phyloP scores from a whole-genome alignment of 768 basidiomycete genomes.

The Phylloporus arenicola region DNA sequence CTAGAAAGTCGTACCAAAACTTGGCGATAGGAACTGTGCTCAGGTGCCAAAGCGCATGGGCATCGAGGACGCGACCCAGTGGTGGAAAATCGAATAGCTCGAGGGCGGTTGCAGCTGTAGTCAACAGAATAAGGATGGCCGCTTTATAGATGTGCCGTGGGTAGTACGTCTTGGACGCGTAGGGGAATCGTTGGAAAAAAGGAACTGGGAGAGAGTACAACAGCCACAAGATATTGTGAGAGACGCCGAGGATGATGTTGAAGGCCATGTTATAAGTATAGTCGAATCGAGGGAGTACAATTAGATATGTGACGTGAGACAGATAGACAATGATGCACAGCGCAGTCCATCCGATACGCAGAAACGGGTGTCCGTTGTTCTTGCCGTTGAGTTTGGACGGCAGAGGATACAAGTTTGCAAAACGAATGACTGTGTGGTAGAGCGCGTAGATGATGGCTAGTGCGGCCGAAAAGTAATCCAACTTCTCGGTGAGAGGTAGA shows the following conservation, averaged over 20 bases:
- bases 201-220: constrained; percentile 55
- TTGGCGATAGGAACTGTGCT: constrained; percentile 71
- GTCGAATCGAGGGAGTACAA: constrained; percentile 73
- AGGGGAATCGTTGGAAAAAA: constrained; percentile 50
- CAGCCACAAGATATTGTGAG: constrained; percentile 81
- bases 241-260: constrained; percentile 69
- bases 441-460: constrained; percentile 76
- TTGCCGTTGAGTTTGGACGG: constrained; percentile 25
- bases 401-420: constrained; percentile 65
- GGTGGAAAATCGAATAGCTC: constrained; percentile 94
- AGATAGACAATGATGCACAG: constrained; percentile 54
- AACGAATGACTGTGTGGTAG: constrained; percentile 70
- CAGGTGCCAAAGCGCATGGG: constrained; percentile 91
- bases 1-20: constrained; percentile 83
- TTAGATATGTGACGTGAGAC: constrained; percentile 75
- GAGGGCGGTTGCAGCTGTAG: constrained; percentile 67
- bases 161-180: constrained; percentile 50
- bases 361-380: constrained; percentile 13
- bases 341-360: constrained; percentile 39
- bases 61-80: constrained; percentile 69
- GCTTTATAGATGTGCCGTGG: constrained; percentile 51
- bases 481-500: constrained; percentile 72
- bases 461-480: constrained; percentile 96
- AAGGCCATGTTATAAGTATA: constrained; percentile 91
- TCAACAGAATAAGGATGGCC: constrained; percentile 58